A percentile compares a stretch with the other conserved stretches of the same genome.
Evolutionary conservation across 2,329 filamentous ascomycete genomes (phyloP).

Genomic region (Cyphellophora europaea): DNA sequence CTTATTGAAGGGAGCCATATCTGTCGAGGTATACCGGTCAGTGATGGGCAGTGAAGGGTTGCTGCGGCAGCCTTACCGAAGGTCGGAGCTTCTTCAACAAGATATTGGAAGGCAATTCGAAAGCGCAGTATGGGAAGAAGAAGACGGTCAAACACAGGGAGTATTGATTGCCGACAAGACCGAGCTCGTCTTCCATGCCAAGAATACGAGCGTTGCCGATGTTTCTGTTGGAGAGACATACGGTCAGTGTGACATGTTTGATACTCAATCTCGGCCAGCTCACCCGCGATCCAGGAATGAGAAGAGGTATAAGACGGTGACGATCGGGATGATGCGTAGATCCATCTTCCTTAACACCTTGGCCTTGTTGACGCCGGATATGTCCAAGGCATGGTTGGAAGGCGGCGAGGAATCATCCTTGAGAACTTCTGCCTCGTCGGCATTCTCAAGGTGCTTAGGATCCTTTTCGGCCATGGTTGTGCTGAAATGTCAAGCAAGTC

Average conservation of each 20-base stretch:
- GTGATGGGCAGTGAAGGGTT: no score
- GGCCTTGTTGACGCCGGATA: no score
- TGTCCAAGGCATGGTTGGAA: conserved; percentile 8
- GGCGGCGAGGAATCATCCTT: no score
- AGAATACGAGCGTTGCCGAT: conserved; percentile 69
- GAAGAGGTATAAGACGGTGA: conserved; percentile 46
- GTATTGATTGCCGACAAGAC: conserved; percentile 34
- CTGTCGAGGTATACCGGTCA: no score
- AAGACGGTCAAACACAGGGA: conserved; percentile 47
- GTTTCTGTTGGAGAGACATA: conserved; percentile 49
- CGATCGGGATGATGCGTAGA: conserved; percentile 29
- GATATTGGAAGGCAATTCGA: conserved; percentile 54
- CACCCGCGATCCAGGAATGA: conserved; percentile 57
- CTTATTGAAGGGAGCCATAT: no score
- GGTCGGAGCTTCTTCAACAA: conserved; percentile 44
- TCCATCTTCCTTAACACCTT: conserved; percentile 26
- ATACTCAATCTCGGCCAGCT: no score
- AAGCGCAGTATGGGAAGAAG: conserved; percentile 47
- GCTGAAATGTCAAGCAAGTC: no score
- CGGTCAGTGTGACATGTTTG: no score
- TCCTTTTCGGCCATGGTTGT: no score
- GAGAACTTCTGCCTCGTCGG: no score
- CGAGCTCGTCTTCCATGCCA: conserved; percentile 46
- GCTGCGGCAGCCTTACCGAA: conserved; percentile 21
- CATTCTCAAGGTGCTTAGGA: no score